Evolutionary conservation across 768 basidiomycete species (phyloP), one percentile per base, ranked within the genome.

Genomic region (Clitopilus passeckerianus): DNA sequence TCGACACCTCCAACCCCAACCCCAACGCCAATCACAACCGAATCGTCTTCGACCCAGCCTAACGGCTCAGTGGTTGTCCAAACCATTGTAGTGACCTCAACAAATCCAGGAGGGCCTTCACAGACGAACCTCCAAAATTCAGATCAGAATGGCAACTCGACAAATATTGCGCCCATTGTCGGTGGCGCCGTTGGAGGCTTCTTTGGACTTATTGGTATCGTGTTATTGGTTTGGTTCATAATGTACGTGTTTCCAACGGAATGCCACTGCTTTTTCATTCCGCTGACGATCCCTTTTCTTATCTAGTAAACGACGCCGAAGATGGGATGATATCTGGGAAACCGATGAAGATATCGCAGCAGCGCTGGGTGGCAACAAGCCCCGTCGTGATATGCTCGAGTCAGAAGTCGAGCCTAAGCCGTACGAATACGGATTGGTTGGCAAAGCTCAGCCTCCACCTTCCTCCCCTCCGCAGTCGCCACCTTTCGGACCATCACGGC

Each of bases 341-440:
- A 76, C 75, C 59, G 80, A 80, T 2, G 70, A 74, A 34, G 71
- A 72, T 6, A 66, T 67, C 6, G 62, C 65, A 33, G 54, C 66
- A 55, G 61, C 66, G 14, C n/a, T 67, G 15, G 59, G 64, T 4
- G 57, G 62, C 23, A 68, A 64, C 16, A 63, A 60, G 46, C 60
- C 60, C 8, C 63, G 65, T 59, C 65, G 72, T 50, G 65, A 74
- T 57, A 71, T 70, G 15, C 63, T 73, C 24, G 67, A 73, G 46
- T 61, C 68, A 22, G 73, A 74, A 41, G 69, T 72, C 27, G 77
- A 79, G 53, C 84, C 82, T 5, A 79, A 73, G 66, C 85, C 86
- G 22, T 88, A 88, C 65, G 77, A 83, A 64, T 88, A 88, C 62
- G 86, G 85, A 16, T 74, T 83, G 43, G 80, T 88, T 23, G 86